These are phyloP conservation scores for Neopestalotiopsis clavispora DNA, from an alignment of 2,329 filamentous ascomycete species.

Conservation along the genomic window DNA sequence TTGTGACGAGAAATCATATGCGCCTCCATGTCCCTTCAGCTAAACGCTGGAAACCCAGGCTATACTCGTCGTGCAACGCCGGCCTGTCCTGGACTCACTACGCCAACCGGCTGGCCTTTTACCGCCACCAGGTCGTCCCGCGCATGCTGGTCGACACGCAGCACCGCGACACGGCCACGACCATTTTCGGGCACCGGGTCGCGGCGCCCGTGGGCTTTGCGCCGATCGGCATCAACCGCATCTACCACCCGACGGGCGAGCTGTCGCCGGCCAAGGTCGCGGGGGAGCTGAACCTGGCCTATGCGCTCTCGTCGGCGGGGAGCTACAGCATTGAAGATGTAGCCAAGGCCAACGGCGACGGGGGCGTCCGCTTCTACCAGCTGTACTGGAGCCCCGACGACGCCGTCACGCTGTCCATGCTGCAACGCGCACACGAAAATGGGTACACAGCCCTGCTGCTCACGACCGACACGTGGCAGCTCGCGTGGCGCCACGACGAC, in stretches of 20 bases:
- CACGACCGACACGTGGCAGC: constrained; percentile 68
- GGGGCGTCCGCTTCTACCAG: constrained; percentile 30
- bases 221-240: constrained; percentile 50
- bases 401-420: constrained; percentile 49
- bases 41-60: constrained; percentile 29
- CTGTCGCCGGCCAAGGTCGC: constrained; percentile 38
- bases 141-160: constrained; percentile 67
- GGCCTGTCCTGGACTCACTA: constrained; percentile 55
- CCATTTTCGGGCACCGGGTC: constrained; percentile 64
- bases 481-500: constrained; percentile 66
- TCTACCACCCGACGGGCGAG: constrained; percentile 64
- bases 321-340: constrained; percentile 34
- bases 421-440: constrained; percentile 55
- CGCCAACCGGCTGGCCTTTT: constrained; percentile 69
- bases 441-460: constrained; percentile 64
- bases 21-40: not conserved
- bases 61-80: constrained; percentile 62
- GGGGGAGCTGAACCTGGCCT: constrained; percentile 24
- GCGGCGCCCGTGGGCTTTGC: constrained; percentile 48
- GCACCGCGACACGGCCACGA: constrained; percentile 58
- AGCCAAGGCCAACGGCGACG: constrained; percentile 29
- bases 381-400: constrained; percentile 32
- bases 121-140: constrained; percentile 66
- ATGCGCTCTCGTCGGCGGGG: constrained; percentile 32
- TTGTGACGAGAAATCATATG: not conserved